These are phyloP conservation scores for Immersiella caudata DNA, from an alignment of 495 filamentous ascomycete genomes.

Conservation along the genomic window DNA sequence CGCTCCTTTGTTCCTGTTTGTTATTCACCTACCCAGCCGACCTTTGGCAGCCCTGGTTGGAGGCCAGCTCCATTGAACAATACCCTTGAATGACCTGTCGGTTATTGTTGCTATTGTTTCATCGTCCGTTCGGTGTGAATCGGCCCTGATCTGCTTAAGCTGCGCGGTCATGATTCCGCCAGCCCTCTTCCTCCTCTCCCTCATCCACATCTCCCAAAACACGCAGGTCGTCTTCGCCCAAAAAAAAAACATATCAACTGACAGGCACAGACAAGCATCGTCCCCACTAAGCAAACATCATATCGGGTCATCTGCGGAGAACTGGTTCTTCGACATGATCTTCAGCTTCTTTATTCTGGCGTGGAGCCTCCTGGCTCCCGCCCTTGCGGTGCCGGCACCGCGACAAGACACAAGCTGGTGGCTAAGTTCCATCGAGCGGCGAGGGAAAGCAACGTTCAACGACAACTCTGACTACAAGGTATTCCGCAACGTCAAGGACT, in stretches of 20 bases:
- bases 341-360: constrained; percentile 41
- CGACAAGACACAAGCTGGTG: constrained; percentile 61
- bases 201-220: neutral
- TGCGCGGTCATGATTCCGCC: neutral
- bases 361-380: constrained; percentile 39
- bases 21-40: neutral
- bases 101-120: neutral
- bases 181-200: neutral
- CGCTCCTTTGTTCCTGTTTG: neutral
- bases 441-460: constrained; percentile 69
- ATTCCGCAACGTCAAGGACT: constrained; percentile 88
- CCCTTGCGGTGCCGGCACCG: constrained; percentile 36
- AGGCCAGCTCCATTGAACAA: neutral
- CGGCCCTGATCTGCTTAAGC: neutral
- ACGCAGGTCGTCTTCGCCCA: neutral
- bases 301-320: constrained; percentile 34
- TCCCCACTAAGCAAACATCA: constrained; percentile 18
- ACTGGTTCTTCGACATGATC: constrained; percentile 47
- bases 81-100: neutral
- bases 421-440: constrained; percentile 71
- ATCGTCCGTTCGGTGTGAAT: neutral
- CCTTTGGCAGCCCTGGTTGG: neutral
- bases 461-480: constrained; percentile 65
- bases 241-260: neutral
- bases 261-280: neutral